These are phyloP conservation scores for Sphagnum magellanicum DNA, from an alignment of 228 moss, liverwort and hornwort genomes.

Conservation along the genomic window DNA sequence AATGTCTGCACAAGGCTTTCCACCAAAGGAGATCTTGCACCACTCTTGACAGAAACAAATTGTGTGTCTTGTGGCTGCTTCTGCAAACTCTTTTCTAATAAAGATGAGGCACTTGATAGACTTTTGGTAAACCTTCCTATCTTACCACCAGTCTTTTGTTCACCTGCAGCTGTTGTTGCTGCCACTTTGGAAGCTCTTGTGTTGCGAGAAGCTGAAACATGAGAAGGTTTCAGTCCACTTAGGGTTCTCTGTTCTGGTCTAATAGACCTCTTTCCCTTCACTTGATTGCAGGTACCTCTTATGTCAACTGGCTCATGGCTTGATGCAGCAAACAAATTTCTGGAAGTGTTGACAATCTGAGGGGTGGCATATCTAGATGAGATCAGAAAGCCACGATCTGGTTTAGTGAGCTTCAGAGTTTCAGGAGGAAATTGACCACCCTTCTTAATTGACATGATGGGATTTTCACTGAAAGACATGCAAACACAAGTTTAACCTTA, in stretches of 20 bases:
- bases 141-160: neutral
- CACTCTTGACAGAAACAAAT: constrained; percentile 20
- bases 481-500: too few species aligned
- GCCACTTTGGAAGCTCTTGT: neutral
- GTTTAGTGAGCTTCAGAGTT: too few species aligned
- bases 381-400: too few species aligned
- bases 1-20: neutral
- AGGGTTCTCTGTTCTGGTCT: neutral
- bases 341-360: too few species aligned
- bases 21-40: constrained; percentile 15
- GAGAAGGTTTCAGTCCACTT: neutral
- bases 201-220: neutral
- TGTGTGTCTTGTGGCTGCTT: constrained; percentile 13
- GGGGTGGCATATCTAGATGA: too few species aligned
- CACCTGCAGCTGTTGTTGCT: neutral
- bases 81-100: constrained; percentile 14
- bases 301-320: too few species aligned
- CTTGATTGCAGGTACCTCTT: too few species aligned
- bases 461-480: too few species aligned
- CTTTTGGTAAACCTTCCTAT: neutral
- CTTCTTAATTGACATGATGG: too few species aligned
- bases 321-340: too few species aligned
- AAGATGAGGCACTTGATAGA: neutral
- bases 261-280: too few species aligned
- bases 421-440: too few species aligned